These are phyloP conservation scores for Venturia nashicola DNA, from an alignment of 2,329 filamentous ascomycete genomes.

Conservation along the genomic window DNA sequence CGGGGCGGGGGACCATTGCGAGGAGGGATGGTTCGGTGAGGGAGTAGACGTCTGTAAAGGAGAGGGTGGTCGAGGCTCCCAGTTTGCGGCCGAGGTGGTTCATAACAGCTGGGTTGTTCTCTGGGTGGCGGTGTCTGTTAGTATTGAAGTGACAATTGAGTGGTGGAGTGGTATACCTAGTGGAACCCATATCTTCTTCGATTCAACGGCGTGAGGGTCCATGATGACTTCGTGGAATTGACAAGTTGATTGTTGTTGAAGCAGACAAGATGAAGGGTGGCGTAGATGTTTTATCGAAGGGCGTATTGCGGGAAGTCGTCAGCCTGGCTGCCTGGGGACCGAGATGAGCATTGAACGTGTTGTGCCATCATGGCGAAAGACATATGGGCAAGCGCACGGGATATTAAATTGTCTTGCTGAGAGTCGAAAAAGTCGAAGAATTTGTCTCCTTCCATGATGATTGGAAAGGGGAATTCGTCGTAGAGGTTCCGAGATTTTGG, in stretches of 20 bases:
- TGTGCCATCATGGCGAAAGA: not conserved
- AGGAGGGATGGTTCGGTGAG: conserved; percentile 38
- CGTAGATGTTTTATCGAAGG: not conserved
- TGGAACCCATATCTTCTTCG: conserved; percentile 9
- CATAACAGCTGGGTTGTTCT: conserved; percentile 46
- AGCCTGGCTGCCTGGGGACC: not conserved
- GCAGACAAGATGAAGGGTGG: not conserved
- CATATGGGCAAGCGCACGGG: not conserved
- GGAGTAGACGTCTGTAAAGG: conserved; percentile 43
- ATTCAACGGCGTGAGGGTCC: conserved; percentile 7
- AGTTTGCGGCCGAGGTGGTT: conserved; percentile 36
- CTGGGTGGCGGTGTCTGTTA: conserved; percentile 15
- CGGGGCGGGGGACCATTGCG: conserved; percentile 38
- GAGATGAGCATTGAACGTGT: not conserved
- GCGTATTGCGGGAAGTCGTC: not conserved
- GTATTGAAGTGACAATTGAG: not conserved
- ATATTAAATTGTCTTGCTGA: not conserved
- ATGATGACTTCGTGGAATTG: not conserved
- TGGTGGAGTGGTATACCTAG: not conserved
- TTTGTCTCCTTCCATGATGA: not conserved
- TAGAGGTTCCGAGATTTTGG: not conserved
- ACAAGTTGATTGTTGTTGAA: not conserved
- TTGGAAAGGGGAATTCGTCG: not conserved
- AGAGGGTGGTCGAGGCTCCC: conserved; percentile 33
- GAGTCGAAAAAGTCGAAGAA: not conserved